A percentile compares a stretch with the other conserved stretches of the same genome.
These are phyloP conservation scores for Suhomyces vadensis DNA, from an alignment of 805 yeast genomes.

Conservation along the genomic window DNA sequence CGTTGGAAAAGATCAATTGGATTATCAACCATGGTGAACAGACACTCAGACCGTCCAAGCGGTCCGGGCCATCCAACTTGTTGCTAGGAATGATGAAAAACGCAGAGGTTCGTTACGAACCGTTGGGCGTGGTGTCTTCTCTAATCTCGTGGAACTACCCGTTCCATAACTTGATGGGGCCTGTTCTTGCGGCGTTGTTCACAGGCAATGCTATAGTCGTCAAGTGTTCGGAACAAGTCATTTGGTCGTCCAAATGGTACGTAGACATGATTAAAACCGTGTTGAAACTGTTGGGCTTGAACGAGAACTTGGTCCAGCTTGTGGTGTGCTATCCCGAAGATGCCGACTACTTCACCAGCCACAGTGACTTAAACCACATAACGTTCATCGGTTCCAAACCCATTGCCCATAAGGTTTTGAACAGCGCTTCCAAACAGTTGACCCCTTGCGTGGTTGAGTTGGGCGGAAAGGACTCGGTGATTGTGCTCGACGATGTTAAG, in stretches of 20 bases:
- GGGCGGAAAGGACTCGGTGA: slow-evolving; percentile 94
- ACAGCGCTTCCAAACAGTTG: slow-evolving; percentile 79
- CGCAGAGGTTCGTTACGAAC: slow-evolving; percentile 93
- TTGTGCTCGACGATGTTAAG: slow-evolving; percentile 79
- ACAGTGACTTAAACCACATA: slow-evolving; percentile 79
- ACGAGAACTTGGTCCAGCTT: slow-evolving; percentile 82
- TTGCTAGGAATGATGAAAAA: slow-evolving; percentile 81
- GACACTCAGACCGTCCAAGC: slow-evolving; percentile 64
- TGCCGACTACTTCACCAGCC: slow-evolving; percentile 83
- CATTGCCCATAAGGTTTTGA: slow-evolving; percentile 85
- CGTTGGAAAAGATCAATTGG: slow-evolving; percentile 93
- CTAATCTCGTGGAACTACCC: slow-evolving; percentile 98
- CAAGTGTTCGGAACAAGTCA: slow-evolving; percentile 94
- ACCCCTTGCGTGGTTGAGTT: slow-evolving; percentile 95
- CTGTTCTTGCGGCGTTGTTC: slow-evolving; percentile 82
- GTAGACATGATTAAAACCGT: slow-evolving; percentile 70
- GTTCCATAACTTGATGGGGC: slow-evolving; percentile 90
- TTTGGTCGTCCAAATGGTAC: slow-evolving; percentile 89
- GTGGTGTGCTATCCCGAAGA: slow-evolving; percentile 87
- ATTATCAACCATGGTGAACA: slow-evolving; percentile 77
- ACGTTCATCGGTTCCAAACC: slow-evolving; percentile 97
- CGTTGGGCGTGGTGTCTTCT: slow-evolving; percentile 85
- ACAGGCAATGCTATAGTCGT: slow-evolving; percentile 90
- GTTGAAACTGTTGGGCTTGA: slow-evolving; percentile 69
- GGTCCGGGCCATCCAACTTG: slow-evolving; percentile 86